Evolutionary conservation across 257 asterid genomes (phyloP).

Genomic region (Dorcoceras hygrometricum): DNA sequence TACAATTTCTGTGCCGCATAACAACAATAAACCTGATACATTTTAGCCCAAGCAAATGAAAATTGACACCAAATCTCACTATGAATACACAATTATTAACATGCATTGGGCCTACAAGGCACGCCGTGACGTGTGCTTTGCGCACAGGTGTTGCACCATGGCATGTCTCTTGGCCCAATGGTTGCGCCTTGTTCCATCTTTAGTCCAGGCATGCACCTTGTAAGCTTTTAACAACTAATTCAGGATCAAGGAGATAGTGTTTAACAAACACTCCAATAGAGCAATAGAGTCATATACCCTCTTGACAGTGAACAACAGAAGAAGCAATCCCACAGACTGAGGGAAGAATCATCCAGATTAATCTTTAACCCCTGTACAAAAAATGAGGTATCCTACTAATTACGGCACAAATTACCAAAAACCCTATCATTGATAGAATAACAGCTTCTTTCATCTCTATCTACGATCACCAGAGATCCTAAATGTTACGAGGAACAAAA

Average conservation of each 20-base stretch:
- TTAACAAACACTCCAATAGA: neutral
- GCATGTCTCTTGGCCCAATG: no score
- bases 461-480: slow-evolving; percentile 2
- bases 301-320: slow-evolving; percentile 13
- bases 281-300: neutral
- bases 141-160: no score
- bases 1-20: no score
- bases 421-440: neutral
- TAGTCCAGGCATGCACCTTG: neutral
- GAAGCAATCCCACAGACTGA: slow-evolving; percentile 14
- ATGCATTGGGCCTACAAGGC: no score
- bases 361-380: slow-evolving; percentile 9
- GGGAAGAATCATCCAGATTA: slow-evolving; percentile 14
- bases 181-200: no score
- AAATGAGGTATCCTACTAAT: neutral
- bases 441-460: slow-evolving; percentile 3
- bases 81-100: no score
- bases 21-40: no score
- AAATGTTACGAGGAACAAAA: neutral
- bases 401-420: neutral
- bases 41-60: no score
- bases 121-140: no score
- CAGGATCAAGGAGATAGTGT: neutral
- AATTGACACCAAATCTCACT: no score
- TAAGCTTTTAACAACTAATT: neutral